Conservation (phyloP, 768 basidiomycete genomes). For the Trichaptum fuscoviolaceum region DNA sequence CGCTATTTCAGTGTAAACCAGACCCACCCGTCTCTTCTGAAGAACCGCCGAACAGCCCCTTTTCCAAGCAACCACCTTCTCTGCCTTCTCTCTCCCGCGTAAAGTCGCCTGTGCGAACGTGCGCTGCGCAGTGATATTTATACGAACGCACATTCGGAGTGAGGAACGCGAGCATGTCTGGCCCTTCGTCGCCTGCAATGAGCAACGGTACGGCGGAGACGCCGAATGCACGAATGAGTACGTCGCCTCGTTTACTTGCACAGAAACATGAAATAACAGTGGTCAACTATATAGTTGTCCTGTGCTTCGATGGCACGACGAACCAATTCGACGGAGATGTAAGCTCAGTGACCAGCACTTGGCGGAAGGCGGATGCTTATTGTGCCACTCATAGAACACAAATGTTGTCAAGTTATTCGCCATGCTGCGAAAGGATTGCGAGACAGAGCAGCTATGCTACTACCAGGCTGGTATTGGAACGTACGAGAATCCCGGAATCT, state of each 20-base stretch:
- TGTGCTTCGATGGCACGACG: constrained; percentile 70
- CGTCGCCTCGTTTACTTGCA: background rate
- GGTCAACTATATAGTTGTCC: constrained; percentile 28
- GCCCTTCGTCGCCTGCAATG: background rate
- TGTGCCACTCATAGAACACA: constrained; percentile 7
- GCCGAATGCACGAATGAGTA: background rate
- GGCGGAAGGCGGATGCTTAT: background rate
- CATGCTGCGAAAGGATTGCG: constrained; percentile 12
- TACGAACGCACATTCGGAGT: background rate
- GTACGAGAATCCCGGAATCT: constrained; percentile 59
- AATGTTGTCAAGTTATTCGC: constrained; percentile 16
- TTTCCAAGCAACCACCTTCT: background rate
- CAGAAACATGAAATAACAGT: background rate
- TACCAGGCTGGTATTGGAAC: constrained; percentile 60
- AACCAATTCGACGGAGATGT: constrained; percentile 46
- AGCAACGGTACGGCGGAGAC: background rate
- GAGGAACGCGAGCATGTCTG: background rate
- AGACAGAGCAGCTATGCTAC: constrained; percentile 48
- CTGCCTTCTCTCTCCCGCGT: background rate
- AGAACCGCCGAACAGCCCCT: background rate
- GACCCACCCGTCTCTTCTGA: background rate
- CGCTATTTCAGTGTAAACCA: background rate
- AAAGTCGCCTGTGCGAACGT: background rate
- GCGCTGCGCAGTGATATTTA: background rate
- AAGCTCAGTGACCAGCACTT: constrained; percentile 14